phyloP scores from a whole-genome alignment of 2,329 filamentous ascomycete species.

The Teratosphaeria nubilosa region DNA sequence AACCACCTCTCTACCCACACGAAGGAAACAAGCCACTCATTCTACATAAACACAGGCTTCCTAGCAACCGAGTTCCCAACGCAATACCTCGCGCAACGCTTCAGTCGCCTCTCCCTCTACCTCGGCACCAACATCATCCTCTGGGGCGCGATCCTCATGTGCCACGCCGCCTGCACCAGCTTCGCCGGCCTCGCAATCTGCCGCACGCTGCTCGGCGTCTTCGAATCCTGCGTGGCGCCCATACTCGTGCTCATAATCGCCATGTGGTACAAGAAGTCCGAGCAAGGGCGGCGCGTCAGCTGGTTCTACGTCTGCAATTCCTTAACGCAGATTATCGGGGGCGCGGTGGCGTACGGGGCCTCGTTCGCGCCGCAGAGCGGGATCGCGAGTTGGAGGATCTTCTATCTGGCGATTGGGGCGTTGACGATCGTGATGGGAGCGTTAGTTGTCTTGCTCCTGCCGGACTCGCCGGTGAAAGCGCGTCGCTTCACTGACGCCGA shows the following conservation, averaged over 20 bases:
- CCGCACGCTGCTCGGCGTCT: slow-evolving; percentile 58
- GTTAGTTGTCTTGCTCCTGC: slow-evolving; percentile 30
- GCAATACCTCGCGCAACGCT: background rate
- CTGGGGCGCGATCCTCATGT: slow-evolving; percentile 53
- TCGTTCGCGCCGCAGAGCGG: background rate
- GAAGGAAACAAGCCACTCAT: background rate
- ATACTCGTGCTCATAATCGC: slow-evolving; percentile 56
- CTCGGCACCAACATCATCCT: slow-evolving; percentile 38
- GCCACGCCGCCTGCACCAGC: slow-evolving; percentile 51
- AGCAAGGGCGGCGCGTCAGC: slow-evolving; percentile 44
- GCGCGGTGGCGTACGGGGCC: slow-evolving; percentile 1
- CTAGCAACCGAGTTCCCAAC: slow-evolving; percentile 2
- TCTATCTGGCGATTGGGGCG: slow-evolving; percentile 34
- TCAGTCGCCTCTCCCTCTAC: slow-evolving; percentile 1
- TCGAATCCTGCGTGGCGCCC: slow-evolving; percentile 61
- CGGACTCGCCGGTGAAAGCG: slow-evolving; percentile 33
- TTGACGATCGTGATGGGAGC: slow-evolving; percentile 34
- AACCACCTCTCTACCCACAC: background rate
- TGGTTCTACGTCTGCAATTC: slow-evolving; percentile 40
- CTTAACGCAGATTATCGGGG: background rate
- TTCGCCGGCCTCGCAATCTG: slow-evolving; percentile 51
- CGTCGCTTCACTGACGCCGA: slow-evolving; percentile 30
- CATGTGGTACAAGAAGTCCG: slow-evolving; percentile 50
- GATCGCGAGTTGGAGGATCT: slow-evolving; percentile 19
- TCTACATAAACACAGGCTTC: background rate